These are phyloP conservation scores for Sphaerulina vaccinii DNA, from an alignment of 2,329 filamentous ascomycete species.

Conservation along the genomic window DNA sequence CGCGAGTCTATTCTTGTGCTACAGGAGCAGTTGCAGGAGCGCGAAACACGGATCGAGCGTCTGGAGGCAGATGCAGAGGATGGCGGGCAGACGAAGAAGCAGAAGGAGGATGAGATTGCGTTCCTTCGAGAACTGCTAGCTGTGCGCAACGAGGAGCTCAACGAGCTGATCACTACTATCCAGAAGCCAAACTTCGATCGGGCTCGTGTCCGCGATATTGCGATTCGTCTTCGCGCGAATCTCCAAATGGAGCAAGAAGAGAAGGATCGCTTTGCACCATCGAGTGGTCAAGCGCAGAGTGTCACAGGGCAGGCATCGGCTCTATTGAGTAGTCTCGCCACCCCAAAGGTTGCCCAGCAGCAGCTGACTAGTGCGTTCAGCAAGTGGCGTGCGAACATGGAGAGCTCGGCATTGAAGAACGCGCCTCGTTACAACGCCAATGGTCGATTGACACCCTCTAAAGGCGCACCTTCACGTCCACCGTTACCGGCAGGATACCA, in stretches of 20 bases:
- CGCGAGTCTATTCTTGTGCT: constrained; percentile 94
- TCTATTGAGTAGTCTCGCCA: constrained; percentile 71
- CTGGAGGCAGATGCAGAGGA: constrained; percentile 77
- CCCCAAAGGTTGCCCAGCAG: constrained; percentile 74
- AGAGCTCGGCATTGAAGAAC: constrained; percentile 38
- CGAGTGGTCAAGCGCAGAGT: constrained; percentile 29
- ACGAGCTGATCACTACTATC: constrained; percentile 83
- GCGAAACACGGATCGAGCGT: constrained; percentile 84
- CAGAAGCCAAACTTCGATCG: constrained; percentile 71
- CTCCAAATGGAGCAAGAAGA: constrained; percentile 98
- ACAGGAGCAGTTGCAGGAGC: constrained; percentile 93
- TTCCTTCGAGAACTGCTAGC: constrained; percentile 93
- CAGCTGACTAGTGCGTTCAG: constrained; percentile 90
- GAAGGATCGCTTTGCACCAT: constrained; percentile 70
- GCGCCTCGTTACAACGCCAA: constrained; percentile 48
- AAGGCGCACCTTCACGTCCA: constrained; percentile 39
- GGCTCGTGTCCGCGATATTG: constrained; percentile 79
- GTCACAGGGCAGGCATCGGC: constrained; percentile 62
- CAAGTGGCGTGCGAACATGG: constrained; percentile 76
- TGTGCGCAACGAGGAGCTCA: constrained; percentile 84
- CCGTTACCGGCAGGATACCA: constrained; percentile 59
- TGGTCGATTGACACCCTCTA: constrained; percentile 50
- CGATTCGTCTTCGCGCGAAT: constrained; percentile 89
- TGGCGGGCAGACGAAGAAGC: constrained; percentile 79
- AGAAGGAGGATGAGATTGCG: constrained; percentile 88